Base-by-base conservation (phyloP, 2,329 filamentous ascomycete species). In the Microsporum ferrugineum region DNA sequence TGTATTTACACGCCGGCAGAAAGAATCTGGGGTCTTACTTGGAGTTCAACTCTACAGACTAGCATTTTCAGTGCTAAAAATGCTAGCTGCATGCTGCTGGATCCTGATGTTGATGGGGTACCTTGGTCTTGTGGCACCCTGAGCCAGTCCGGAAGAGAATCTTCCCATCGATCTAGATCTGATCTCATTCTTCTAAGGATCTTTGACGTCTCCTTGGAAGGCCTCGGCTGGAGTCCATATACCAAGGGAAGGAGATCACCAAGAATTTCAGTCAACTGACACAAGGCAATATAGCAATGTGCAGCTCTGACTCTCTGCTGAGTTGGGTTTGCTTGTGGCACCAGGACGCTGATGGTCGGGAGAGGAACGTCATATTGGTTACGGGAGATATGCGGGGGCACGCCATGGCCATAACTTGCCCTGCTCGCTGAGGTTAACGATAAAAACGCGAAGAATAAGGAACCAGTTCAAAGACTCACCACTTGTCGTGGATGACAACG, bases 301-400 rank as follows among this genome's bases (percentile, higher is more conserved):
- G 78, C 77, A 12, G 79, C 77, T 51, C 73, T 69, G 60, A 75
- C 69, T 66, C 77, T 71, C 69, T 79, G 71, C 66, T 76, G 67
- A 41, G 71, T 69, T 63, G 71, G 63, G 60, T 73, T 61, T 63
- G 72, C 65, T 66, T 73, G 64, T 36, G 70, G 62, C 58, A 77
- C 63, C 66, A 77, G 47, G 61, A 76, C 68, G 23, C 76, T 73
- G 4, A 79, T 68, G 0, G 76, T 78, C 2, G 81, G 81, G 47
- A 81, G 67, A 14, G 81, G 80, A 12, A 83, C 81, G 63, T 84
- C 80, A 64, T 82, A 82, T 65, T 82, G 80, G 29, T 76, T 76
- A 62, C 78, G 78, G 2, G 75, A 72, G 8, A 82, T 78, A 57
- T 81, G 77, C 2, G 81, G 79, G 23, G 81, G 81, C 2, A 80